These are phyloP conservation scores for Candida qinlingensis DNA, from an alignment of 805 yeast genomes.

Conservation along the genomic window DNA sequence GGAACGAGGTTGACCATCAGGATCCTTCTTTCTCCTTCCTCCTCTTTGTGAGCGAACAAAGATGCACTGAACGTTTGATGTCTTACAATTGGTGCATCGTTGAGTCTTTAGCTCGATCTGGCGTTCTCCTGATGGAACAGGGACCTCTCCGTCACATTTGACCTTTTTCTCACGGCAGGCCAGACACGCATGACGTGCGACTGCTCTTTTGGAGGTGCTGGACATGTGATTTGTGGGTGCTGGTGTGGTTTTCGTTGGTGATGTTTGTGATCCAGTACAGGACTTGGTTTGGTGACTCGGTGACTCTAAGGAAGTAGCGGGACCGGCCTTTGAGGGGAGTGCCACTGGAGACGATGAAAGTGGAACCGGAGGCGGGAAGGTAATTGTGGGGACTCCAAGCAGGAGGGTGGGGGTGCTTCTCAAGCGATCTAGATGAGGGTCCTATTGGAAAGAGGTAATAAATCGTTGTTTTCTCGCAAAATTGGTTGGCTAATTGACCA, in stretches of 20 bases:
- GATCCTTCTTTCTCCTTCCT: constrained; percentile 38
- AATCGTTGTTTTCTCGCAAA: too few species aligned
- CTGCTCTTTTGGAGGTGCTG: constrained; percentile 33
- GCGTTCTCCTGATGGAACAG: constrained; percentile 23
- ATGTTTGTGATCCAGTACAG: too few species aligned
- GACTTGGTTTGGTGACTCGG: neutral
- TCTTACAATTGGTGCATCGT: constrained; percentile 45
- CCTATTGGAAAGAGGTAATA: too few species aligned
- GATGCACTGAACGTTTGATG: constrained; percentile 43
- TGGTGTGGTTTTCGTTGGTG: too few species aligned
- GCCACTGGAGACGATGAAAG: neutral
- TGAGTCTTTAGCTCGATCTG: constrained; percentile 22
- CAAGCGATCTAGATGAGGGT: too few species aligned
- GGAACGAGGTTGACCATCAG: too few species aligned
- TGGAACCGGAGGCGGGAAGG: too few species aligned
- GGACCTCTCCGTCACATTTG: constrained; percentile 58
- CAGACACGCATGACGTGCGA: constrained; percentile 57
- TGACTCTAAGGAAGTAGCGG: neutral
- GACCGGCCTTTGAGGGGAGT: neutral
- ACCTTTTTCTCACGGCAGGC: constrained; percentile 61
- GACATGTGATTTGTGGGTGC: neutral
- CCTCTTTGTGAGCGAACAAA: constrained; percentile 55
- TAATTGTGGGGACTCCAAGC: too few species aligned
- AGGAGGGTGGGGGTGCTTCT: too few species aligned
- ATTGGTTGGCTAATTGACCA: too few species aligned